phyloP scores from a whole-genome alignment of 345 rosid genomes.

The Cardamine resedifolia region DNA sequence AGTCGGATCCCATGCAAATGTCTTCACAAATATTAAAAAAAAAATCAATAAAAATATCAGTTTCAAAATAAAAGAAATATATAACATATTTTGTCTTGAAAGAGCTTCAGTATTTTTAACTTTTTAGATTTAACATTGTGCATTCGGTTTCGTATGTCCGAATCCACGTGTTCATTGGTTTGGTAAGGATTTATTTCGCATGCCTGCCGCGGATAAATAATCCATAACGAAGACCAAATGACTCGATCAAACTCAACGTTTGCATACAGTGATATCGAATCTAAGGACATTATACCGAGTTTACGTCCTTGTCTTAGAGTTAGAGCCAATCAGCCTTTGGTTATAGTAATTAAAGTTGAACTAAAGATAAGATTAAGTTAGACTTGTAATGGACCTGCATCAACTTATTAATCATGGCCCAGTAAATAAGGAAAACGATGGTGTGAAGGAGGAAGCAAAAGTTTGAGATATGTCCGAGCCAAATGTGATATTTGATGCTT shows the following conservation, averaged over 20 bases:
- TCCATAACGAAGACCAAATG: too few species aligned
- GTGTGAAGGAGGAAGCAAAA: constrained; percentile 46
- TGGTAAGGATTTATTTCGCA: too few species aligned
- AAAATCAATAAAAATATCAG: background rate
- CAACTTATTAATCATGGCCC: constrained; percentile 53
- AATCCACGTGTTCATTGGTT: too few species aligned
- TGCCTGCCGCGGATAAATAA: too few species aligned
- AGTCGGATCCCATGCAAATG: constrained; percentile 56
- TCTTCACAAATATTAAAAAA: constrained; percentile 33
- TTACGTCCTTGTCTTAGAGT: background rate
- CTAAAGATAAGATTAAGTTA: background rate
- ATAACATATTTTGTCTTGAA: background rate
- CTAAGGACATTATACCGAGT: too few species aligned
- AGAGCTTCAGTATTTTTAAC: background rate
- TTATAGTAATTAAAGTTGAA: background rate
- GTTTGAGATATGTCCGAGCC: constrained; percentile 70
- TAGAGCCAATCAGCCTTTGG: background rate
- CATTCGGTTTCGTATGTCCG: too few species aligned
- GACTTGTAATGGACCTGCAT: constrained; percentile 36
- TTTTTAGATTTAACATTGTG: too few species aligned
- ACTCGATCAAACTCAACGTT: too few species aligned
- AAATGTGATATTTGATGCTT: constrained; percentile 68
- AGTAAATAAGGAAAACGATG: constrained; percentile 51
- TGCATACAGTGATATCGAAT: too few species aligned
- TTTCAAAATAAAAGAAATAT: background rate